phyloP scores from a whole-genome alignment of 305 asterid genomes.

The Fraxinus ornus region DNA sequence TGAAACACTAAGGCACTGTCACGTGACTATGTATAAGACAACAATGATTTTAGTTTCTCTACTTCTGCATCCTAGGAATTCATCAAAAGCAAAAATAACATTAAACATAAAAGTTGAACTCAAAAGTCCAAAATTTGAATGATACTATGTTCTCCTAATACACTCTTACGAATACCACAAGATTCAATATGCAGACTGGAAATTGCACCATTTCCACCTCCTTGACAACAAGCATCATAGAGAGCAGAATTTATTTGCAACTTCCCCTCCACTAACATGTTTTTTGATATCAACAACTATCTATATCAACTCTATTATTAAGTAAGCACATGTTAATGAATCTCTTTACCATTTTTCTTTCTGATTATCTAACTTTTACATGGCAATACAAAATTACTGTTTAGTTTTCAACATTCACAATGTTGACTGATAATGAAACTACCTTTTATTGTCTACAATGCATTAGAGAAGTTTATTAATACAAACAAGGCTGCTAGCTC shows the following conservation, averaged over 20 bases:
- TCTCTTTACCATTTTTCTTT: not conserved
- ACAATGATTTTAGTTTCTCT: not conserved
- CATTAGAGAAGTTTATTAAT: not conserved
- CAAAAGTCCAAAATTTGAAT: not conserved
- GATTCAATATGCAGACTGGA: not conserved
- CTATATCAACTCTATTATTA: not conserved
- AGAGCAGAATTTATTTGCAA: not conserved
- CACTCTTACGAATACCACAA: not conserved
- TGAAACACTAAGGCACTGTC: not conserved
- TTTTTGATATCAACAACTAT: not conserved
- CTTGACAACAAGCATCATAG: not conserved
- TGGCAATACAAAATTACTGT: not conserved
- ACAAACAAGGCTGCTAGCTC: not conserved
- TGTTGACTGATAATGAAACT: not conserved
- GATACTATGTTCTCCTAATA: not conserved
- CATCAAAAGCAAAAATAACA: not conserved
- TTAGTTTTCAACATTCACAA: not conserved
- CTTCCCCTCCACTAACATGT: not conserved
- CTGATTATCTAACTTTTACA: not conserved
- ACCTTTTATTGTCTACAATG: not conserved
- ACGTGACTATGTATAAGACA: not conserved
- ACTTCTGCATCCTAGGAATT: not conserved
- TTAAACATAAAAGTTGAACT: not conserved
- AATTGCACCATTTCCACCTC: not conserved
- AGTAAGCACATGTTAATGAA: not conserved